Evolutionary conservation across 371 early-diverging fungal genomes (phyloP), one percentile per base, ranked within the genome.

Genomic region (Pancytospora philotis): DNA sequence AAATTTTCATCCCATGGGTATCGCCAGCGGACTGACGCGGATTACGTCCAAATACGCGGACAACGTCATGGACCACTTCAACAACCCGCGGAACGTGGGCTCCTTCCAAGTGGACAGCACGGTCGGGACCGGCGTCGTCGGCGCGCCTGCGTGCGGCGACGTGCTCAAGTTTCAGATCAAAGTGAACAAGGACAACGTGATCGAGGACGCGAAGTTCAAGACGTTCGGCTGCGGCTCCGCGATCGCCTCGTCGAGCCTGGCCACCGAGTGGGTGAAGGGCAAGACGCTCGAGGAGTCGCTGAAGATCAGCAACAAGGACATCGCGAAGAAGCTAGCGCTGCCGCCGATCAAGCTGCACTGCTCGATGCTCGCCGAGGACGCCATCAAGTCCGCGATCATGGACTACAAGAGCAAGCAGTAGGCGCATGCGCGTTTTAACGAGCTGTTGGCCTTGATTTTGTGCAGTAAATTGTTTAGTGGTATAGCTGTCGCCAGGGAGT

Each of bases 191-290:
- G 84, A 80, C 4, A 85, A 85, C 37, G 86, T 87, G 73, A 95
- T 96, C 72, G 84, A 85, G 57, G 95, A 96, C 76, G 93, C 91
- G 69, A 90, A 89, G 80, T 95, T 96, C 84, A 96, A 93, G 83
- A 95, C 96, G 0, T 96, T 93, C 83, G 96, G 96, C n/a, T 96
- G 96, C 75, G 96, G 96, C 56, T 89, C 89, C 31, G 96, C 96
- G 50, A 96, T 96, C 72, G 96, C 96, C 4, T 89, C 89, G 31
- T 89, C 89, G 27, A 87, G 87, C 45, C 86, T 89, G 49, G 92
- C 90, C 75, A 90, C 93, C 8, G 93, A 93, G 79, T 86, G 87
- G 77, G 89, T 96, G 49, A 87, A 90, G 63, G 93, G 93, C 3
- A 83, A 92, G 85, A 87, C 85, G 39, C 81, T 96, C 27, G 84